Base-by-base conservation (phyloP, 2,329 filamentous ascomycete genomes). In the Pseudovirgaria hyperparasitica region DNA sequence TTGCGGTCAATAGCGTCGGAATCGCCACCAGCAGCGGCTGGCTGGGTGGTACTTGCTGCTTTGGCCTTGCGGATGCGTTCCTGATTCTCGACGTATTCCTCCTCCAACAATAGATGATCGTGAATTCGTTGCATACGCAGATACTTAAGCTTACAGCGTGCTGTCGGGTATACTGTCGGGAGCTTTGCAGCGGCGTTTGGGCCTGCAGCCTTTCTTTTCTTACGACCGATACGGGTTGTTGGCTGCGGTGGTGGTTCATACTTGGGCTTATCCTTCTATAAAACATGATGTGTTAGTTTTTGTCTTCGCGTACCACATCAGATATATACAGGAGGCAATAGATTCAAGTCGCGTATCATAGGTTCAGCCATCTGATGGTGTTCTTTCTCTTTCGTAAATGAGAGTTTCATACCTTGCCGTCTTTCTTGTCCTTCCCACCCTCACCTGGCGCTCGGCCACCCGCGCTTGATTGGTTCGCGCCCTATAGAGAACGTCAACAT, bases 61-160 rank as follows among this genome's bases (percentile, higher is more conserved):
- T 93, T 94, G 37, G 85, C 79, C 58, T 93, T 94, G 46, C 92
- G 77, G 45, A 94, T 66, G 23, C 84, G 82, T 60, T 98, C 90
- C 60, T 98, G 90, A 57, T 98, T 98, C 66, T 96, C 87, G 36
- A 98, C 90, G 41, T 93, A 98, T 60, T 98, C 90, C 54, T 98
- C 90, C 56, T 98, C 90, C 16, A 98, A 73, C 36, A 98, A 66
- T 34, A 98, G 69, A 51, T 98, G 90, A 54, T 98, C 90, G 65
- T 98, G 92, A 45, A 96, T 85, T 49, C 90, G 78, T 63, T 98
- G 90, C 90, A 98, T 94, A 46, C 90, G 82, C 33, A 98, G 72
- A 38, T 96, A 84, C 44, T 87, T 77, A 42, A 98, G 72, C 67
- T 98, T 98, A 72, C 90, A 98, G 67, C 90, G 76, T 43, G 87